phyloP scores from a whole-genome alignment of 805 yeast species.

The Metschnikowia matae region DNA sequence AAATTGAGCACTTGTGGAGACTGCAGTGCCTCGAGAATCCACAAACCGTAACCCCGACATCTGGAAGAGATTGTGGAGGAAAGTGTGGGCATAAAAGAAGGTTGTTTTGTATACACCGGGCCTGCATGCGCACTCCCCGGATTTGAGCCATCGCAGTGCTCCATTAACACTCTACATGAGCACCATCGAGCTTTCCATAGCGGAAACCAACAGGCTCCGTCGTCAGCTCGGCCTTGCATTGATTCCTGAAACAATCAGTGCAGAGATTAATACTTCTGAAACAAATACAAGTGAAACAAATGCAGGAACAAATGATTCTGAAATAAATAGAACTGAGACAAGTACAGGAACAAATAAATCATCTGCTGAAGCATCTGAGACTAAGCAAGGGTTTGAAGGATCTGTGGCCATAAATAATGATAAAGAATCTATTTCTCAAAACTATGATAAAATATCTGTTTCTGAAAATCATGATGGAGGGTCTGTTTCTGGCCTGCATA shows the following conservation, averaged over 20 bases:
- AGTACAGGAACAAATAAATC: no score
- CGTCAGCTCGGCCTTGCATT: conserved; percentile 51
- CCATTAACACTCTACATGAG: not conserved
- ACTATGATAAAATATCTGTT: no score
- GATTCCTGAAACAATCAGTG: conserved; percentile 23
- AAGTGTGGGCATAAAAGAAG: not conserved
- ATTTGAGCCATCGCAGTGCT: not conserved
- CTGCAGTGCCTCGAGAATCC: conserved; percentile 43
- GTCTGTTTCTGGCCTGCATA: not conserved
- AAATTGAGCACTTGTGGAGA: conserved; percentile 39
- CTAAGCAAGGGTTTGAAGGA: no score
- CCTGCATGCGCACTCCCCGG: conserved; percentile 1
- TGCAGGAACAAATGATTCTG: no score
- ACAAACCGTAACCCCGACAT: conserved; percentile 1
- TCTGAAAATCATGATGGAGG: no score
- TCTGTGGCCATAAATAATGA: no score
- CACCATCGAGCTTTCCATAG: conserved; percentile 32
- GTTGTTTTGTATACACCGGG: not conserved
- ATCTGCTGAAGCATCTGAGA: no score
- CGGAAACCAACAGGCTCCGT: conserved; percentile 55
- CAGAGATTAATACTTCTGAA: no score
- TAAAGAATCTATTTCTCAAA: no score
- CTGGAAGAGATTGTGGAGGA: not conserved
- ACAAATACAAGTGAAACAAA: no score
- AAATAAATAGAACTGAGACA: no score